Evolutionary conservation across 140 eudicot genomes (phyloP).

Genomic region (Anethum foeniculum): DNA sequence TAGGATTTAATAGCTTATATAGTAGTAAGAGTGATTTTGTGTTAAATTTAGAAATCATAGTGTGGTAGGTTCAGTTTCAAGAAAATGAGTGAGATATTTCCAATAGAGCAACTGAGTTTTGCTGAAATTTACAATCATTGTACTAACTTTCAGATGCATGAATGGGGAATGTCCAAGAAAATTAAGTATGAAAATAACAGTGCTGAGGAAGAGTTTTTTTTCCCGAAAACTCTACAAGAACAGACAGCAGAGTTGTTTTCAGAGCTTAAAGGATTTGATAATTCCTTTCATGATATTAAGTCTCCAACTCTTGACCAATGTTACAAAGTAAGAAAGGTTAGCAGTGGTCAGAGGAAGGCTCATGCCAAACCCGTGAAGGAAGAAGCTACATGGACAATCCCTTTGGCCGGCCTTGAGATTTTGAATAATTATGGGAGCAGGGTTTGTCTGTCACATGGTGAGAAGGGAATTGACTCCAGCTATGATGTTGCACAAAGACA

Average conservation of each 20-base stretch:
- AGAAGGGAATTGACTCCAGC: conserved; percentile 3
- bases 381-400: neutral
- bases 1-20: neutral
- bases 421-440: conserved; percentile 21
- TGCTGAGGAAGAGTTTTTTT: conserved; percentile 1
- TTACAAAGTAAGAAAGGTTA: conserved; percentile 9
- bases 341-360: neutral
- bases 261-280: neutral
- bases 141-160: neutral
- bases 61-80: neutral
- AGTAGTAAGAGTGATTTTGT: neutral
- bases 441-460: conserved; percentile 11
- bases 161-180: neutral
- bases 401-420: conserved; percentile 20
- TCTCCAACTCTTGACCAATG: neutral
- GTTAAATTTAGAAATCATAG: neutral
- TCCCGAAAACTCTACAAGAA: neutral
- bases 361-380: neutral
- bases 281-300: neutral
- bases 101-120: conserved; percentile 6
- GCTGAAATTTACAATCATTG: neutral
- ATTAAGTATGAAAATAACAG: neutral
- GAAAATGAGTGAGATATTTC: conserved; percentile 7
- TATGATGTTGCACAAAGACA: neutral
- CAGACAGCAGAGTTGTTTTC: neutral